A percentile compares a stretch with the other conserved stretches of the same genome.
Conservation (phyloP, 2,329 filamentous ascomycete genomes). For the Phyllosticta capitalensis region DNA sequence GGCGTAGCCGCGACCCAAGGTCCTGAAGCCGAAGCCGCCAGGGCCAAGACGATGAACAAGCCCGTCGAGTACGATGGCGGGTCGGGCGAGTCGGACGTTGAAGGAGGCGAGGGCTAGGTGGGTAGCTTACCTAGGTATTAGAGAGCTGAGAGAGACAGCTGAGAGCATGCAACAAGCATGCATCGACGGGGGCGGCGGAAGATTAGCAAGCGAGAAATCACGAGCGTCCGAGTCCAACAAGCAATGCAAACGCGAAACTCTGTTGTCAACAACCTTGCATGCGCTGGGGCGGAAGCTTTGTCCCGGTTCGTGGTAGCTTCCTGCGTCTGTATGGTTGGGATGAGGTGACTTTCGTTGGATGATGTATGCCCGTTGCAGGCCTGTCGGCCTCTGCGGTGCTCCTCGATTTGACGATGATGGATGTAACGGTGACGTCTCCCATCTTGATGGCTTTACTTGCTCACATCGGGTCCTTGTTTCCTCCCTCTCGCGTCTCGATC, state of each 20-base stretch:
- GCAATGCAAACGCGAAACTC: background rate
- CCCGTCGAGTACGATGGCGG: conserved; percentile 2
- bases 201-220: background rate
- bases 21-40: conserved; percentile 1
- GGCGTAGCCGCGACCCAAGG: conserved; percentile 34
- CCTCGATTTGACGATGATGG: too few species aligned
- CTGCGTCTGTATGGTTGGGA: background rate
- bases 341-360: background rate
- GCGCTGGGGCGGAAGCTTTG: background rate
- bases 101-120: conserved; percentile 4
- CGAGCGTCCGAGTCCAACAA: background rate
- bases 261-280: background rate
- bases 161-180: background rate
- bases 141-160: background rate
- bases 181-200: background rate
- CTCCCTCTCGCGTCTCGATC: too few species aligned
- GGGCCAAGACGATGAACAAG: background rate
- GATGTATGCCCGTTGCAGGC: too few species aligned
- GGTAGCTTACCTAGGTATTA: background rate
- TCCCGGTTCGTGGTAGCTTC: background rate
- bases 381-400: too few species aligned
- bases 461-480: too few species aligned
- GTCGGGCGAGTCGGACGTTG: conserved; percentile 3
- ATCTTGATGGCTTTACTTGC: too few species aligned
- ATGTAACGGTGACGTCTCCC: too few species aligned